Base-by-base conservation (phyloP, 306 rosid genomes). In the apple (Malus domestica) region DNA sequence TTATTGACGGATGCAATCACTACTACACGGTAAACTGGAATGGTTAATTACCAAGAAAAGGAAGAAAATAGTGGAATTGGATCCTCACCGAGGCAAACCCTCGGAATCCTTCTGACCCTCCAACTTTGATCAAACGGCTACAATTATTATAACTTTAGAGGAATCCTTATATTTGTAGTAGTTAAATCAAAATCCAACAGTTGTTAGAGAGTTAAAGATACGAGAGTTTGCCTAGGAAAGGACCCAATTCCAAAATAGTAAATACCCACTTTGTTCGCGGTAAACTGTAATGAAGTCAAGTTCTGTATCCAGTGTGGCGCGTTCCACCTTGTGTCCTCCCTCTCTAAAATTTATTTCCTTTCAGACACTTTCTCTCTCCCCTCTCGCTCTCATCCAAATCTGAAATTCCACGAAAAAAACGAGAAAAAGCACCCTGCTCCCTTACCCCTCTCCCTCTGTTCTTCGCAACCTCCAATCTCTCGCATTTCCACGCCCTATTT, bases 231-330 rank as follows among this genome's bases (percentile, higher is more conserved):
- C 29, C 3, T 27, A 27, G 29, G 29, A 27, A 2, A 27, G 29
- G 29, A 27, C 29, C 29, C 29, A 27, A 27, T 27, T 27, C 29
- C 29, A 27, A 46, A 46, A 14, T 46, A 49, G 19, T 13, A 46
- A 46, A 49, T 49, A 0, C 8, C 54, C 54, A 5, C 19, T 15
- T 49, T 14, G 1, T 13, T 46, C 71, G 60, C 30, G 57, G 83
- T 76, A 70, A 78, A 60, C 46, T 74, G 83, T 78, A 72, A 83
- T 83, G 68, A 79, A 72, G 88, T 76, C 76, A 67, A 87, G 80
- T 64, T 76, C 88, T 83, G 83, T 82, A 77, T 65, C 73, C 72
- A 68, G 55, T 49, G 74, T 76, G 93, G 91, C 89, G 90, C 89
- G 92, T 85, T 61, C 82, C 86, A 78, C 81, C 84, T 79, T 54